phyloP scores from a whole-genome alignment of 352 stramenopile species.

The Phytophthora syringae region DNA sequence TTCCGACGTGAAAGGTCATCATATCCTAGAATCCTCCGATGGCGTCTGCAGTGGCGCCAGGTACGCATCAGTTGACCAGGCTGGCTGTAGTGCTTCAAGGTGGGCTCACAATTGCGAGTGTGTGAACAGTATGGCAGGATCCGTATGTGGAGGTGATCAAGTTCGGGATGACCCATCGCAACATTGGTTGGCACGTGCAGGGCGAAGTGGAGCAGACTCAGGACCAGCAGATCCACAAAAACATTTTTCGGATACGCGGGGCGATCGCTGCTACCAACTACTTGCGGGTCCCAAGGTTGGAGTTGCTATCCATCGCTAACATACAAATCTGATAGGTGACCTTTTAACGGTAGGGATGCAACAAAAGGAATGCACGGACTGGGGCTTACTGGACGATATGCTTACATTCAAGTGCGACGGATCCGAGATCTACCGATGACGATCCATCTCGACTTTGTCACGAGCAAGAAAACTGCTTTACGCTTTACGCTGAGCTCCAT shows the following conservation, averaged over 20 bases:
- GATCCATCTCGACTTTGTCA: slow-evolving; percentile 77
- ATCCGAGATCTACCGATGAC: slow-evolving; percentile 51
- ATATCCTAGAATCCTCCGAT: no score
- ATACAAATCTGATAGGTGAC: not conserved
- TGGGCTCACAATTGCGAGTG: not conserved
- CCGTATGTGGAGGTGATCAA: slow-evolving; percentile 90
- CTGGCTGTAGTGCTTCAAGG: no score
- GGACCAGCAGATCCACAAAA: slow-evolving; percentile 77
- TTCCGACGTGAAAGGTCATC: no score
- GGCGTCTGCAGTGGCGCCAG: no score
- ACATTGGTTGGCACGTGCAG: slow-evolving; percentile 58
- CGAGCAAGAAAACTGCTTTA: slow-evolving; percentile 67
- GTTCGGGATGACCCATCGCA: slow-evolving; percentile 66
- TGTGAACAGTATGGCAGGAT: slow-evolving; percentile 79
- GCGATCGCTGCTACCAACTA: slow-evolving; percentile 79
- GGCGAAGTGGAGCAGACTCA: slow-evolving; percentile 76
- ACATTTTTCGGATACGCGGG: slow-evolving; percentile 77
- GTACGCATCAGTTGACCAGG: no score
- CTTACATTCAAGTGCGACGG: slow-evolving; percentile 69
- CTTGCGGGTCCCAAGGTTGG: slow-evolving; percentile 66
- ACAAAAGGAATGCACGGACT: slow-evolving; percentile 60
- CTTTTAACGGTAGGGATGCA: slow-evolving; percentile 37
- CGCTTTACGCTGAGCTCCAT: slow-evolving; percentile 80
- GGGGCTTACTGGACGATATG: slow-evolving; percentile 68
- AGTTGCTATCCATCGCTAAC: not conserved